Evolutionary conservation across 768 basidiomycete genomes (phyloP), one percentile per base, ranked within the genome.

Genomic region (Gloeophyllum trabeum): DNA sequence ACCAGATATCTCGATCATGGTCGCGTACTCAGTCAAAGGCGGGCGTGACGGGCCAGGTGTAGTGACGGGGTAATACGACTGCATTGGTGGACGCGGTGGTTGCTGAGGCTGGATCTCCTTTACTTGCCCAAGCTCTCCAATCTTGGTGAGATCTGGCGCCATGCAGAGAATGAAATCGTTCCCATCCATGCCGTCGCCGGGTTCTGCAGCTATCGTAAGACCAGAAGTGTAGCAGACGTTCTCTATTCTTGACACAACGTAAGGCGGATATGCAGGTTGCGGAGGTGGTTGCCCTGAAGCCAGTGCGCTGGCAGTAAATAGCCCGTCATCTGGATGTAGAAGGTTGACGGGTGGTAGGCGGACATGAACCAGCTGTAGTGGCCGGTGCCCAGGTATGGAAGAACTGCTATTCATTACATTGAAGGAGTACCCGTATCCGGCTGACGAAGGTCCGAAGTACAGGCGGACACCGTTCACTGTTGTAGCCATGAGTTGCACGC

Each of bases 391-490:
- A n/a, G n/a, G n/a, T n/a, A n/a, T n/a, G 54, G 54, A 55, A 3
- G 53, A 24, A 24, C 50, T 32, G 21, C 47, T 43, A 34, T 39
- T 54, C 14, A 61, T 57, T 16, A 53, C 54, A 21, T 64, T 61
- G 46, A 71, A 75, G 35, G 70, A 63, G 56, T 76, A 80, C 19
- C 64, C 62, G 48, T 71, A 73, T 18, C 62, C 58, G 40, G 63
- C 60, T 0, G 62, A 52, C 3, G 71, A 63, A 3, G 81, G 71
- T 1, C 73, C 73, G 55, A 96, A 90, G 65, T 88, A 97, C 1
- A 94, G 67, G 39, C 93, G 79, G 3, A 84, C 75, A 10, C 88
- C 92, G 40, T 81, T 91, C 22, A 71, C 66, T 19, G 91, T 90
- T 37, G 93, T 62, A 1, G 83, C 90, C 39, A 96, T 66, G 6